Conservation (phyloP, 352 stramenopile genomes). For the Globisporangium cederbergense region DNA sequence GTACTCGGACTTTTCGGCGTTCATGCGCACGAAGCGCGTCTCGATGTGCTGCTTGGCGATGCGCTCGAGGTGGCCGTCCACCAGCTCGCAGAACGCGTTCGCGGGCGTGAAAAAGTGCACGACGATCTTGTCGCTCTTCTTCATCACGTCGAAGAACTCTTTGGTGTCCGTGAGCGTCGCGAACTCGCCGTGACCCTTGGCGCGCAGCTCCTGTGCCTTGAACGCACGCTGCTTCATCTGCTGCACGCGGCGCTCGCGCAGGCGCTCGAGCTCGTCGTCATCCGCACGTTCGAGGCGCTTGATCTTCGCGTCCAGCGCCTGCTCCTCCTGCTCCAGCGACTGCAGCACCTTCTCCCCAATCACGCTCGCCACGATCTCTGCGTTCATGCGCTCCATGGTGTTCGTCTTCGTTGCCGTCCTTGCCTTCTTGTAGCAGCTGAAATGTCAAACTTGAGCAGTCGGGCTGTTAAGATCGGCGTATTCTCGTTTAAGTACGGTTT, state of each 20-base stretch:
- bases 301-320: slow-evolving; percentile 83
- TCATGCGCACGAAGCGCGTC: slow-evolving; percentile 94
- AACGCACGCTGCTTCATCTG: slow-evolving; percentile 71
- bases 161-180: slow-evolving; percentile 88
- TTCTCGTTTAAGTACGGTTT: slow-evolving; percentile 4
- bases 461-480: slow-evolving; percentile 5
- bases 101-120: slow-evolving; percentile 95
- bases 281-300: slow-evolving; percentile 80
- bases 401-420: not conserved
- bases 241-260: slow-evolving; percentile 77
- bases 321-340: slow-evolving; percentile 84
- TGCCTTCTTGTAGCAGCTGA: not conserved
- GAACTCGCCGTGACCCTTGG: slow-evolving; percentile 86
- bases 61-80: slow-evolving; percentile 91
- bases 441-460: not conserved
- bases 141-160: slow-evolving; percentile 95
- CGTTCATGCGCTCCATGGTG: slow-evolving; percentile 59
- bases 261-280: slow-evolving; percentile 86
- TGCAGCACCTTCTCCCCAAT: slow-evolving; percentile 87
- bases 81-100: slow-evolving; percentile 91
- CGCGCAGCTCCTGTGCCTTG: slow-evolving; percentile 71
- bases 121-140: slow-evolving; percentile 88
- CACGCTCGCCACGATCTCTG: slow-evolving; percentile 70
- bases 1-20: slow-evolving; percentile 96
- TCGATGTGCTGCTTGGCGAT: slow-evolving; percentile 92